These are phyloP conservation scores for Rhodofomes roseus DNA, from an alignment of 1,284 basidiomycete genomes.

Conservation along the genomic window DNA sequence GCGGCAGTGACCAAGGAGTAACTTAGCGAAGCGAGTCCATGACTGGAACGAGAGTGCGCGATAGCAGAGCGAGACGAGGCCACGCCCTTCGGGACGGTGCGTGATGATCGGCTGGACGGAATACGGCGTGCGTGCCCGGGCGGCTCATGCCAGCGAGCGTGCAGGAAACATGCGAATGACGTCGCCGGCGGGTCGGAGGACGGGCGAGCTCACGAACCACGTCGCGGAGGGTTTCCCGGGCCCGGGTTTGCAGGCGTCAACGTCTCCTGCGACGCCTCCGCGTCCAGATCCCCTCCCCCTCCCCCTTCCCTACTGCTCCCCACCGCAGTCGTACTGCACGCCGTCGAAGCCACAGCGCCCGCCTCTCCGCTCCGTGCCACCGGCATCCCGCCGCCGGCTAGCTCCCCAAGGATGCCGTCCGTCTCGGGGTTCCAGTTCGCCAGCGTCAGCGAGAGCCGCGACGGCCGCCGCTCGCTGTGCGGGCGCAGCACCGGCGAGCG, in stretches of 20 bases:
- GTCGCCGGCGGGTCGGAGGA: not conserved
- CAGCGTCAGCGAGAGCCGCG: conserved; percentile 24
- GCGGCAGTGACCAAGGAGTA: not conserved
- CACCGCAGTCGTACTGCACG: not conserved
- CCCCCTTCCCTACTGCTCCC: not conserved
- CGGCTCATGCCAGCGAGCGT: not conserved
- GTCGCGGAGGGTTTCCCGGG: not conserved
- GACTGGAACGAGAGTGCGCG: not conserved
- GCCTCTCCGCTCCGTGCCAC: not conserved
- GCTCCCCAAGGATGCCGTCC: conserved; percentile 17
- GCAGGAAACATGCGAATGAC: not conserved
- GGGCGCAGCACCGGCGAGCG: conserved; percentile 5
- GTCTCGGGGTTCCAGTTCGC: conserved; percentile 26
- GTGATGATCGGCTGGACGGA: not conserved
- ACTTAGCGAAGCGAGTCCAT: not conserved
- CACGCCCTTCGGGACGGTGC: not conserved
- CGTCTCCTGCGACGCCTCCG: not conserved
- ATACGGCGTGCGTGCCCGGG: too few relatives aligned
- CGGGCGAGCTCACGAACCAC: not conserved
- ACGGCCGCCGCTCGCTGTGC: conserved; percentile 15
- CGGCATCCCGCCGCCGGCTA: conserved; percentile 3
- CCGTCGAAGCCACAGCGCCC: not conserved
- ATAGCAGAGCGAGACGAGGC: not conserved
- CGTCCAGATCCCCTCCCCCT: not conserved
- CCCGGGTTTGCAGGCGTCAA: not conserved